Evolutionary conservation across 2,329 filamentous ascomycete species (phyloP), one percentile per base, ranked within the genome.

Genomic region (Monilinia polystroma): DNA sequence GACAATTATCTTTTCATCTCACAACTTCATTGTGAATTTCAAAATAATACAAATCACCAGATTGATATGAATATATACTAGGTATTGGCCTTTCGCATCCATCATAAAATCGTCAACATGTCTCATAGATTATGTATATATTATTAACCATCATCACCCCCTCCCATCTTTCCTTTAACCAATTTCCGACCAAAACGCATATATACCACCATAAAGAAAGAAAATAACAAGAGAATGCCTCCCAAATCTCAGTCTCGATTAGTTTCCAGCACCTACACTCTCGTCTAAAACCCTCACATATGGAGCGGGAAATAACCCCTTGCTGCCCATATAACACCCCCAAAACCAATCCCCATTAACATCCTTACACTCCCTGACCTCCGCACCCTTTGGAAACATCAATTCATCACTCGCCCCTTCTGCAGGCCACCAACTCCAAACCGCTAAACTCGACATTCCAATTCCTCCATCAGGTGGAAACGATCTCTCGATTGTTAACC

Each of bases 311-410:
- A 97, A 96, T 70, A 97, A 73, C 0, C 92, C 93, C 72, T 86
- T 88, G 32, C 80, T 81, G 0, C 92, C 93, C 79, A 92, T 93
- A 81, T 96, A 97, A 38, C 87, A 87, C 0, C 94, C 94, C 79
- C 89, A 90, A 74, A 85, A 93, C 93, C 93, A 98, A 76, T 97
- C 93, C 23, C 89, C 91, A 76, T 97, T 97, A 58, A 96, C 87
- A 77, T 95, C 90, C 76, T 94, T 90, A 49, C 90, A 87, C 79
- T 98, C 94, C 8, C 84, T 83, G 18, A 98, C 85, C 77, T 95
- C 91, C 0, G 93, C 93, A 12, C 90, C 88, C 62, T 87, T 88
- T 0, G 94, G 94, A 72, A 98, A 97, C 69, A 88, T 78, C 52
- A 98, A 79, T 79, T 98, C 94, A 75, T 97, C 81, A 1, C 85